Base-by-base conservation (phyloP, 495 filamentous ascomycete genomes). In the Terfezia claveryi region DNA sequence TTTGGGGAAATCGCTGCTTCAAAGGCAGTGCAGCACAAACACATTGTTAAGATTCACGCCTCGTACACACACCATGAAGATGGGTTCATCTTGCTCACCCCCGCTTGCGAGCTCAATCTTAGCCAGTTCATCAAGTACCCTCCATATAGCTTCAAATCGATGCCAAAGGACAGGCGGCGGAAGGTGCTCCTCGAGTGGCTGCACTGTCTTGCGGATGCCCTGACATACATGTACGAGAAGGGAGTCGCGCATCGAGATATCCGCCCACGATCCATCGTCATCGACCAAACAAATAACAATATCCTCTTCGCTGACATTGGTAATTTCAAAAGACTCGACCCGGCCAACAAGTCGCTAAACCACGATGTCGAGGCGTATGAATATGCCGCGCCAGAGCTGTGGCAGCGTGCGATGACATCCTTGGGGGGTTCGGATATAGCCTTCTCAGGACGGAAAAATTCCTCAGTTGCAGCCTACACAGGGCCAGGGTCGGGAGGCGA, bases 381-480 rank as follows among this genome's bases (percentile, higher is more conserved):
- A 58, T 91, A 94, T 61, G 81, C 82, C 1, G 79, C 89, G 2
- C 88, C 89, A 4, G 89, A 96, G 62, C 75, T 81, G 54, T 83
- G 81, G 77, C 66, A 66, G 37, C 61, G 63, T 44, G 58, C 55
- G 8, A 51, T 61, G 8, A 52, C 59, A 37, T 23, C 32, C 2
- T 60, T 63, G 23, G 64, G 51, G 20, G 51, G 38, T 65, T 64
- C n/a, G 64, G 63, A 64, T 23, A 63, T 60, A 1, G 37, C 52
- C 14, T 63, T 63, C 51, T 63, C 61, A 8, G 60, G 60, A 27
- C 60, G 61, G 23, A 63, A 60, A 55, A 41, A 32, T 36, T 58
- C 27, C n/a, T 16, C 57, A 8, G 38, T 46, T 14, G 12, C 41
- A 1, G 12, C 41, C 12, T 14, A 46, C 41, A 20, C 12, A 14